Evolutionary conservation across 805 yeast genomes (phyloP).

Genomic region (Grigorovia humatica): DNA sequence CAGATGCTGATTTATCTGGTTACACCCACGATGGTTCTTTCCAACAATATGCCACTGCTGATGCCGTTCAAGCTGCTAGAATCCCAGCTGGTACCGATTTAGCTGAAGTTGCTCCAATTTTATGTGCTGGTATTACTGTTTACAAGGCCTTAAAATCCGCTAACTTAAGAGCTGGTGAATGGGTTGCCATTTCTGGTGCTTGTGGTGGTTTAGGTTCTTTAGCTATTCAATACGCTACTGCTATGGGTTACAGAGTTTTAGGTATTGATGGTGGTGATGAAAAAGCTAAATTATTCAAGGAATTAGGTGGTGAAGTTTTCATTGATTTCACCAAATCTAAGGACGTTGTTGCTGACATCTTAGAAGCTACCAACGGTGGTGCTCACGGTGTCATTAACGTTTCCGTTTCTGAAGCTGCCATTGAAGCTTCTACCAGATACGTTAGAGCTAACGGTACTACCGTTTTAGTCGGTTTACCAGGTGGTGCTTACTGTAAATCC

Average conservation of each 20-base stretch:
- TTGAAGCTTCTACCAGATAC: constrained; percentile 39
- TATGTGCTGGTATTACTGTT: constrained; percentile 61
- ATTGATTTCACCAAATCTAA: constrained; percentile 45
- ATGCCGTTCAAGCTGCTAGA: constrained; percentile 52
- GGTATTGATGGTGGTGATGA: constrained; percentile 71
- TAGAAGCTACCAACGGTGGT: constrained; percentile 47
- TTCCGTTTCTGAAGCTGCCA: constrained; percentile 46
- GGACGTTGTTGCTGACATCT: constrained; percentile 39
- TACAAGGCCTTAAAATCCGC: constrained; percentile 61
- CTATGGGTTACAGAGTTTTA: constrained; percentile 62
- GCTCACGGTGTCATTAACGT: constrained; percentile 63
- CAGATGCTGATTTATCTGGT: constrained; percentile 60
- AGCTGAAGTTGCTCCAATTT: constrained; percentile 48
- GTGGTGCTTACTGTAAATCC: constrained; percentile 37
- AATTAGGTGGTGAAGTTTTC: constrained; percentile 54
- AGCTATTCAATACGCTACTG: constrained; percentile 66
- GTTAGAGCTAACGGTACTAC: constrained; percentile 52
- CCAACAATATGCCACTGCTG: constrained; percentile 59
- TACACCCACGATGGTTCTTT: constrained; percentile 63
- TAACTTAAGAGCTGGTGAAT: constrained; percentile 49
- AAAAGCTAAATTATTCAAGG: constrained; percentile 42
- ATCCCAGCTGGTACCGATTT: constrained; percentile 47
- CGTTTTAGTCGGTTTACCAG: constrained; percentile 52
- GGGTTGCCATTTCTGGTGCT: constrained; percentile 70
- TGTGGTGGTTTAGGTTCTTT: constrained; percentile 75